phyloP scores from a whole-genome alignment of 805 yeast genomes.

The Jamesozyma jinghongensis region DNA sequence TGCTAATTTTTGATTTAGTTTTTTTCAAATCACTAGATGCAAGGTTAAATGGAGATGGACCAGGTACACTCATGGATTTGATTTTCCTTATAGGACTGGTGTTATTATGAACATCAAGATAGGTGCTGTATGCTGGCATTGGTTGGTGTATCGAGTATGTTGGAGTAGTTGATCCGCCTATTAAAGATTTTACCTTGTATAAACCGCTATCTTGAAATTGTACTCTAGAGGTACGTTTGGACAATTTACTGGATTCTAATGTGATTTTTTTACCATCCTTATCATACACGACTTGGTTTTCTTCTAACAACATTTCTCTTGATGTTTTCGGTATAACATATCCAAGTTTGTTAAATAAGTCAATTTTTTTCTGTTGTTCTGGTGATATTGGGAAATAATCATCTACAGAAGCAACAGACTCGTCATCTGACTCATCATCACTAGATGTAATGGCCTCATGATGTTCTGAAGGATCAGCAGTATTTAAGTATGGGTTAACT shows the following conservation, averaged over 20 bases:
- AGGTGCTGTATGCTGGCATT: not conserved
- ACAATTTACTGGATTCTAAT: slow-evolving; percentile 10
- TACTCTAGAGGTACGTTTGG: slow-evolving; percentile 24
- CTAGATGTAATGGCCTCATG: slow-evolving; percentile 1
- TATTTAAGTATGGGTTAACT: slow-evolving; percentile 17
- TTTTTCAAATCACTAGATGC: not conserved
- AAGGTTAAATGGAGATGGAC: not conserved
- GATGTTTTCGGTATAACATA: slow-evolving; percentile 25
- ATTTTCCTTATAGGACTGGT: slow-evolving; percentile 14
- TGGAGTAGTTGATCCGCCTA: slow-evolving; percentile 11
- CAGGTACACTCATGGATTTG: slow-evolving; percentile 13
- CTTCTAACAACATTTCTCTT: slow-evolving; percentile 9
- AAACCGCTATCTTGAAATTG: slow-evolving; percentile 19
- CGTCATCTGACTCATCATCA: slow-evolving; percentile 9
- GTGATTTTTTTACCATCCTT: slow-evolving; percentile 10
- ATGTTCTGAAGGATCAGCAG: slow-evolving; percentile 1
- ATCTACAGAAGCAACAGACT: slow-evolving; percentile 17
- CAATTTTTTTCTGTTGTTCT: slow-evolving; percentile 18
- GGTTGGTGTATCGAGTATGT: not conserved
- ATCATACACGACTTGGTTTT: slow-evolving; percentile 6
- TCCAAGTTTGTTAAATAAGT: slow-evolving; percentile 23
- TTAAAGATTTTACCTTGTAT: slow-evolving; percentile 27
- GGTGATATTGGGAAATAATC: slow-evolving; percentile 25
- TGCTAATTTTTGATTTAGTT: slow-evolving; percentile 3
- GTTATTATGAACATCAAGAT: not conserved